Base-by-base conservation (phyloP, 1,284 basidiomycete genomes). In the Leccinum pallidistipes region DNA sequence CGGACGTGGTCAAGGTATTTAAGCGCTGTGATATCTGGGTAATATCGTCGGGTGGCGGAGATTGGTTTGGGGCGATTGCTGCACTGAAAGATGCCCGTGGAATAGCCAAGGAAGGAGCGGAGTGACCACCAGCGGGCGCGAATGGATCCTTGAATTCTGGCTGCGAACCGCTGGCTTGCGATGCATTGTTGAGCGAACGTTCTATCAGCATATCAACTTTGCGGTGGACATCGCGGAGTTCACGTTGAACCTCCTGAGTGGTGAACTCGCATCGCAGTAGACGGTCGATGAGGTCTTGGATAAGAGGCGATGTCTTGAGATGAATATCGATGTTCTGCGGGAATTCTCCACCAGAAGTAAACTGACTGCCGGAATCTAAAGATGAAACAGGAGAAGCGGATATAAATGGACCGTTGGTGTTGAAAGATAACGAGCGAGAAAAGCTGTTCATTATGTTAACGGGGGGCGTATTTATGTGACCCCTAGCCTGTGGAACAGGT, bases 111-210 rank as follows among this genome's bases (percentile, higher is more conserved):
- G 76, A 69, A 56, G 79, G 70, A 56, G 73, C 66, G 14, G 77
- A 71, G 60, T 77, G 78, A 29, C 68, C 66, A 32, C 72, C 63
- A 40, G 75, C 68, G 5, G 79, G 70, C 29, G 89, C 85, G 69
- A 92, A 92, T 0, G 90, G 91, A 69, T 92, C 86, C 71, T 88
- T 87, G 78, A 92, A 92, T 67, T 91, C 88, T 18, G 86, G 86
- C 58, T 86, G 82, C 27, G 66, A 63, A 60, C 64, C 70, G 55
- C 71, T 76, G 55, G 54, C 36, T 55, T 71, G 74, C 2, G 58
- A 58, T 2, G 29, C 27, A 53, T 49, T 76, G 63, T 65, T 75
- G 31, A 87, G 69, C 8, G 83, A 81, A 43, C 88, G 84, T 63
- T 94, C 91, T 45, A 94, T 79, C 57, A 94, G 80, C 12, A 92